Evolutionary conservation across 257 asterid genomes (phyloP), one percentile per base, ranked within the genome.

Genomic region (Handroanthus guayacan): DNA sequence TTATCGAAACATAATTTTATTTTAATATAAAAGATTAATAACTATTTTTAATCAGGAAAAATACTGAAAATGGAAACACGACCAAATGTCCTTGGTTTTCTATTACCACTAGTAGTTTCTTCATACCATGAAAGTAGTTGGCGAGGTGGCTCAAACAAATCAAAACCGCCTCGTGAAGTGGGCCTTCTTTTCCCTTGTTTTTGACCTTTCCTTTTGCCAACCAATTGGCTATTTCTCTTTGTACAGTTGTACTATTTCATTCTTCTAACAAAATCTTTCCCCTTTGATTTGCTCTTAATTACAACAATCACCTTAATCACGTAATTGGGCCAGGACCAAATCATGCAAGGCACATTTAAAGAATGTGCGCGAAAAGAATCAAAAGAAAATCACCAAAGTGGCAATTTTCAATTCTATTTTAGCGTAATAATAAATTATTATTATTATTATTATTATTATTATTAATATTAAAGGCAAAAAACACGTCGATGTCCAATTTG

Each of bases 121-220:
- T 39, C 3, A 3, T 1, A 0, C 6, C 3, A 0, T 2, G 65
- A 5, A 2, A 1, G 20, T 31, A 3, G 39, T 37, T 34, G 43
- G 43, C 2, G 20, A 56, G 16, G 11, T 16, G 82, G 63, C 25
- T 38, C 6, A 14, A 31, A 16, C 9, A 72, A 36, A 72, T 48
- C 13, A 79, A 79, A 79, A 79, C 83, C 83, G 72, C 72, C 74
- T 77, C 17, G 77, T 52, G 41, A 70, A 41, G 79, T 64, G 81
- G 77, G 71, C 76, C 67, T 17, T 8, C 18, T 13, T 44, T 25
- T 37, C 79, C 25, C 67, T 11, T 36, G 75, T 71, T 69, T 79
- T 76, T 74, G 43, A 72, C 80, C 20, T 18, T 16, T n/a, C 61
- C 61, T 16, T 44, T 39, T 68, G 62, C 78, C 80, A 61, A 69